Evolutionary conservation across 495 filamentous ascomycete genomes (phyloP), one percentile per base, ranked within the genome.

Genomic region (Trichocladium antarcticum): DNA sequence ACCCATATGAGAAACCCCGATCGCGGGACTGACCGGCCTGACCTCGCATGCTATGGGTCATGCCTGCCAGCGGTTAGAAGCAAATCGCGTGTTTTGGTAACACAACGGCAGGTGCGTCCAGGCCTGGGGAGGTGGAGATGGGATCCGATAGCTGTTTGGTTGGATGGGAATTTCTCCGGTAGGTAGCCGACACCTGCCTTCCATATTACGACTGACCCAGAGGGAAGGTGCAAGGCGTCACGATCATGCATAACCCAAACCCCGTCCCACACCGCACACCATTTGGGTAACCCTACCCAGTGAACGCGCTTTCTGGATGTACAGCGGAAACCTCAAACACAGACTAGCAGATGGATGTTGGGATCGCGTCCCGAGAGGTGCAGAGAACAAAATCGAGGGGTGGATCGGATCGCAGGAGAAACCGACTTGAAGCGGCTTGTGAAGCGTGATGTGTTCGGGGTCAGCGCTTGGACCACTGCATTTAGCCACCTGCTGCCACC

Each of bases 401-500:
- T 5, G 10, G 10, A 5, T 37, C 14, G n/a, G 8, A 11, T 15
- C 32, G 35, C 12, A 45, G 29, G 19, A 29, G 41, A 49, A 49
- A 49, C 46, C 1, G 24, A 41, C 39, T 49, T 54, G 46, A 49
- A 37, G 51, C 51, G 40, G 15, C 28, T 46, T 16, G 20, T 49
- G 45, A 49, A 49, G 35, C 46, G 35, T 5, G 21, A 11, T 37
- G 39, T 45, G 51, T 49, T 54, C 24, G 45, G 36, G n/a, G 15
- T 37, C 14, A 40, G 20, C 38, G 45, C 45, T 48, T 28, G 32
- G 45, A 28, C 45, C 17, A 16, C 21, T 7, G 34, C 3, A 29
- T 42, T 6, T 28, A 11, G 46, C 28, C 52, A 46, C n/a, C 47
- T 54, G 42, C 39, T n/a, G 52, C 31, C 52, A 55, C 17, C 47